Evolutionary conservation across 2,329 filamentous ascomycete species (phyloP), one percentile per base, ranked within the genome.

Genomic region (Drechslera avenae): DNA sequence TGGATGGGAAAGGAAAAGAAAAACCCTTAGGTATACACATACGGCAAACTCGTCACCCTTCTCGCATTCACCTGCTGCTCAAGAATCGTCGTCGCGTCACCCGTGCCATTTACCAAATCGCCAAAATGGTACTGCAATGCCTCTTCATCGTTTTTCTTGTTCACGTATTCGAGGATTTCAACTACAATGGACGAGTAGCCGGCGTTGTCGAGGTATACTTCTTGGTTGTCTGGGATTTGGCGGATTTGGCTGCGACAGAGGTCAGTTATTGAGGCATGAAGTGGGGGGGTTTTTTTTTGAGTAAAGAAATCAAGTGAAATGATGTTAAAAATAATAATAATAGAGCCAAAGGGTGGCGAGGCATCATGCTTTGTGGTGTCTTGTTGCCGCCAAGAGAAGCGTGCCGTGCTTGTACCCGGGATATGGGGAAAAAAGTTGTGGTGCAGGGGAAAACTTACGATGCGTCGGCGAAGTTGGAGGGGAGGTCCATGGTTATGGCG

Each of bases 141-240:
- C 36, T 82, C 83, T 48, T 88, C 87, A 63, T 92, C 86, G 30
- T 83, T 83, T 64, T 86, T 82, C 14, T 84, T 78, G 4, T 83
- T 83, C 17, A 96, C 87, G 48, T 89, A 88, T 77, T 97, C 88
- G 46, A 89, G 88, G 67, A 97, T 90, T 66, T 97, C 93, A 73
- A 97, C 83, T 63, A 96, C 92, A 71, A 96, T 86, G 75, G 84
- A 91, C 3, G 90, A 90, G 73, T 92, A 92, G 41, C 91, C 91
- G 56, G 88, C 82, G 58, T 84, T 82, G 71, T 95, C 91, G 67
- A 97, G 87, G 77, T 86, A 96, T 62, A 97, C 88, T 79, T 97
- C 93, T 78, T 97, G 92, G 73, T 95, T 89, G 71, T 93, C 87
- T 42, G 89, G 89, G 4, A 92, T 85, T 75, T 91, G 83, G 57